Conservation (phyloP, 176 grass and related monocot species). For the Poa pratensis region DNA sequence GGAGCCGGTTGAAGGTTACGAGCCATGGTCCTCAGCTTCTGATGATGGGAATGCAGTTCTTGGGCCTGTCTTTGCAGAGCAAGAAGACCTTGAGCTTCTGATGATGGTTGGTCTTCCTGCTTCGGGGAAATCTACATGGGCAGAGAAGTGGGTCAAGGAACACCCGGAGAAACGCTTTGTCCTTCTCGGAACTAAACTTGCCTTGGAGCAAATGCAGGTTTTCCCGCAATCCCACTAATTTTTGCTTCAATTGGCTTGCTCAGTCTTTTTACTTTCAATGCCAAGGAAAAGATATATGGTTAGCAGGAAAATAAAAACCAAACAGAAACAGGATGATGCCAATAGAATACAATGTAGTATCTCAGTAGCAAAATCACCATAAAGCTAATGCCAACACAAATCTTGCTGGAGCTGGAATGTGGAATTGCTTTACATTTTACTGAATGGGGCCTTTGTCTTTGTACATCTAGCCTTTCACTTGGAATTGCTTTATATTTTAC, state of each 20-base stretch:
- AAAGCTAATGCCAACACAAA: too few species aligned
- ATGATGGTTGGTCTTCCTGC: conserved; percentile 68
- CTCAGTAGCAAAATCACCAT: too few species aligned
- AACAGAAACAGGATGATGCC: too few species aligned
- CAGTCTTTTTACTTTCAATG: too few species aligned
- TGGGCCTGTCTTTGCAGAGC: conserved; percentile 49
- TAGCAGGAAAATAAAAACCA: too few species aligned
- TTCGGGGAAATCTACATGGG: conserved; percentile 63
- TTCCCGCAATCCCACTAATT: not conserved
- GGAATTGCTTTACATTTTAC: too few species aligned
- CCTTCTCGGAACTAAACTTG: conserved; percentile 63
- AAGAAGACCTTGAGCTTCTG: conserved; percentile 42
- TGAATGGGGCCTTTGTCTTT: too few species aligned
- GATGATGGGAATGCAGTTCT: conserved; percentile 35
- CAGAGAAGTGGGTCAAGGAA: conserved; percentile 60
- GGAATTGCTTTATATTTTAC: conserved; percentile 15
- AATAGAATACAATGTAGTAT: too few species aligned
- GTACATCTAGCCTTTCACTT: not conserved
- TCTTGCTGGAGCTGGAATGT: too few species aligned
- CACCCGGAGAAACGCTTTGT: conserved; percentile 57
- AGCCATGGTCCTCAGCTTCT: conserved; percentile 49
- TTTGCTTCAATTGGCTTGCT: too few species aligned
- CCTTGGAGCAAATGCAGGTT: conserved; percentile 69
- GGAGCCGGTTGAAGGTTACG: conserved; percentile 50
- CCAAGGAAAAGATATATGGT: too few species aligned